Conservation (phyloP, 208 protist species). For the Balamuthia mandrillaris region DNA sequence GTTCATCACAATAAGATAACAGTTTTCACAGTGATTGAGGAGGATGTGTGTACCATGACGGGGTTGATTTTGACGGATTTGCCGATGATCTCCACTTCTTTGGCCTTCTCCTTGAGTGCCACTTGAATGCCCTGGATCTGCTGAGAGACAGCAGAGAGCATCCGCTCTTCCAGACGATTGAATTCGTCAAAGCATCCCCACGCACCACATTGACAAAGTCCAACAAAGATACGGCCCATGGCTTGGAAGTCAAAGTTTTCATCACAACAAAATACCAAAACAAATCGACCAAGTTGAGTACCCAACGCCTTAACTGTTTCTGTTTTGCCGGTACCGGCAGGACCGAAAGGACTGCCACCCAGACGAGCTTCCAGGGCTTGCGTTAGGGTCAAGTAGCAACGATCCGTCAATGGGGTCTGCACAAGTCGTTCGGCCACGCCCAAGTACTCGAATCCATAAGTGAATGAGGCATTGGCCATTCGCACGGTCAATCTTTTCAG, state of each 20-base stretch:
- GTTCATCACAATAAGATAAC: too few species aligned
- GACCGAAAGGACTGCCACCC: conserved; percentile 95
- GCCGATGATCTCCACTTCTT: conserved; percentile 85
- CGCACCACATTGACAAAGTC: conserved; percentile 97
- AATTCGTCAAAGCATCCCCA: conserved; percentile 99
- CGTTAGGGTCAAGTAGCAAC: conserved; percentile 97
- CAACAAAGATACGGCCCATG: conserved; percentile 98
- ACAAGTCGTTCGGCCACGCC: conserved; percentile 94
- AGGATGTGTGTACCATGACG: too few species aligned
- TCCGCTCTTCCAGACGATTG: conserved; percentile 98
- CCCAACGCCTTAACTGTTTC: conserved; percentile 99
- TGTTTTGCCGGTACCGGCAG: conserved; percentile 97
- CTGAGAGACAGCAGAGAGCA: conserved; percentile 98
- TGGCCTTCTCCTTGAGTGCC: conserved; percentile 49
- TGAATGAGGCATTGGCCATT: conserved; percentile 92
- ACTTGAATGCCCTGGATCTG: conserved; percentile 98
- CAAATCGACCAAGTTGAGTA: conserved; percentile 93
- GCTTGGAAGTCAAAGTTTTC: conserved; percentile 97
- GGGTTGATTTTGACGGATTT: conserved; percentile 83
- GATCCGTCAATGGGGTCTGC: conserved; percentile 97
- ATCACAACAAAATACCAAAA: conserved; percentile 99
- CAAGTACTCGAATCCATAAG: conserved; percentile 98
- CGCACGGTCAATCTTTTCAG: conserved; percentile 79
- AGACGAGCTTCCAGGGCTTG: conserved; percentile 91
- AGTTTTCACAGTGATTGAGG: too few species aligned